Conservation (phyloP, 345 rosid genomes). For the Acer campestre region DNA sequence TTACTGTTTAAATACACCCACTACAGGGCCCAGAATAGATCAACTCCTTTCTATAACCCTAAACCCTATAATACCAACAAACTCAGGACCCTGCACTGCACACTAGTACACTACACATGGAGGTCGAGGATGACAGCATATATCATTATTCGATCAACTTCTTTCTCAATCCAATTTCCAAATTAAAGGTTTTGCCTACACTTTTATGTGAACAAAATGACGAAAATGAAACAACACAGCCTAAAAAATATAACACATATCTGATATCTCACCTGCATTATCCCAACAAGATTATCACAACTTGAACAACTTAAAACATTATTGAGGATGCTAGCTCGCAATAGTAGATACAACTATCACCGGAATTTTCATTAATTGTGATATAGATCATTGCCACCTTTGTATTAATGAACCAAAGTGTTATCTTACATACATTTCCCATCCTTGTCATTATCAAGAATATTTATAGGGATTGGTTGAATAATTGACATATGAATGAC, state of each 20-base stretch:
- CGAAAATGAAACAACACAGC: not conserved
- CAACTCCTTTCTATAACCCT: too few species aligned
- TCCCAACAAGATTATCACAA: not conserved
- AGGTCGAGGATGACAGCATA: too few species aligned
- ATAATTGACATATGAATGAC: slow-evolving; percentile 9
- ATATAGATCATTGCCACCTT: not conserved
- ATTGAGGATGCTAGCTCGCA: not conserved
- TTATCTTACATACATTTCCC: not conserved
- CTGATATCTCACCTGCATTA: not conserved
- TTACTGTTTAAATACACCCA: too few species aligned
- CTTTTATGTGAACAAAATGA: not conserved
- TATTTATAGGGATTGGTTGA: not conserved
- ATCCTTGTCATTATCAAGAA: slow-evolving; percentile 3
- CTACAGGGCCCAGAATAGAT: too few species aligned
- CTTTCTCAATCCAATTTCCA: not conserved
- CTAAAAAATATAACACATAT: not conserved
- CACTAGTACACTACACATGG: too few species aligned
- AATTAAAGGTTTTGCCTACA: not conserved
- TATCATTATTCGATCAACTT: not conserved
- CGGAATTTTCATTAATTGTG: not conserved
- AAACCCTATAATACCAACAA: too few species aligned
- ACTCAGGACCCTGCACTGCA: too few species aligned
- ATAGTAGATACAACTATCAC: slow-evolving; percentile 12
- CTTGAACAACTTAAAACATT: not conserved
- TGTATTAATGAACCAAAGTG: slow-evolving; percentile 15